Conservation (phyloP, 1,139 yeast genomes). For the Chernovozyma sophiae-reginae region DNA sequence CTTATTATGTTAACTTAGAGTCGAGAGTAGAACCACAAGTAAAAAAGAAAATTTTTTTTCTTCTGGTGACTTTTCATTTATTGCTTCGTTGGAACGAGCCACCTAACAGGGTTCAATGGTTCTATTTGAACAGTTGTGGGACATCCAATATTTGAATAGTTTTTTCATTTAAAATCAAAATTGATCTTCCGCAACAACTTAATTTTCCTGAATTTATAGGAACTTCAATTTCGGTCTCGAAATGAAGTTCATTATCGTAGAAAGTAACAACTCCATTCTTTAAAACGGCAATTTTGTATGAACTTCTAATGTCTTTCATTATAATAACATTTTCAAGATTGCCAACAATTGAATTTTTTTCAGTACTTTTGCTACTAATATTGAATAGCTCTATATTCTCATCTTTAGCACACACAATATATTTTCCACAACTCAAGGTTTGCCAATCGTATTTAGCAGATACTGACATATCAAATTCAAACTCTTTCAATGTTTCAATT, state of each 20-base stretch:
- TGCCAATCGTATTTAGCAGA: not conserved
- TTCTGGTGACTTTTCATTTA: too few species aligned
- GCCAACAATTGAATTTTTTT: not conserved
- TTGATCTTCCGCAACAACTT: not conserved
- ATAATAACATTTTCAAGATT: constrained; percentile 1
- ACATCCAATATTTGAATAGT: not conserved
- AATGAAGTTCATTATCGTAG: constrained; percentile 1
- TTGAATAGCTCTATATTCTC: constrained; percentile 2
- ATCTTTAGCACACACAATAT: not conserved
- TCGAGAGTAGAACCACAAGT: too few species aligned
- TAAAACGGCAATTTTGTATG: not conserved
- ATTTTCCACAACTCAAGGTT: not conserved
- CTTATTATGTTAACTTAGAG: too few species aligned
- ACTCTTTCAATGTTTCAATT: constrained; percentile 1
- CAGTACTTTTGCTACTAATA: not conserved
- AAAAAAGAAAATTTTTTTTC: too few species aligned
- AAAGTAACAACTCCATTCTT: constrained; percentile 2
- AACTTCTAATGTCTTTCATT: not conserved
- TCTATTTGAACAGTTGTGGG: not conserved
- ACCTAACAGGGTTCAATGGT: too few species aligned
- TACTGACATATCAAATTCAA: not conserved
- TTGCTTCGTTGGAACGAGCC: too few species aligned
- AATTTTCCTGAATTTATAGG: not conserved
- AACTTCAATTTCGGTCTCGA: constrained; percentile 1
- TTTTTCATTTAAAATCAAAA: not conserved